Evolutionary conservation across 208 protist genomes (phyloP).

Genomic region (Jaenimonas drosophilae): DNA sequence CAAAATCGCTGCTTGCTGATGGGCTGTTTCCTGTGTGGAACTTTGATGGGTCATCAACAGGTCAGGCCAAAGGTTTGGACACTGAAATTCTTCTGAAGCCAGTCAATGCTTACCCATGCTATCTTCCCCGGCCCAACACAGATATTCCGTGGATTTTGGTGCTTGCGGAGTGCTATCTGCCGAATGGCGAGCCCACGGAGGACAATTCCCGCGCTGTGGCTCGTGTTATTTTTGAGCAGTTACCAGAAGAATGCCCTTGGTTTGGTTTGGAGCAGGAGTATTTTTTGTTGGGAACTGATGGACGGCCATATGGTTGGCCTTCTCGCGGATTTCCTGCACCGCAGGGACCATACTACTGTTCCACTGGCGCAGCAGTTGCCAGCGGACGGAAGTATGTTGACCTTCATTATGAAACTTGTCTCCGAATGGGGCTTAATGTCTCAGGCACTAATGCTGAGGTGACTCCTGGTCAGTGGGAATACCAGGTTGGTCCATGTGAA

Average conservation of each 20-base stretch:
- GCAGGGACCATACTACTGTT: conserved; percentile 97
- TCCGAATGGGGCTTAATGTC: conserved; percentile 77
- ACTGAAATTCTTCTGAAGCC: conserved; percentile 88
- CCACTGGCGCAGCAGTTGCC: conserved; percentile 46
- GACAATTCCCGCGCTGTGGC: conserved; percentile 89
- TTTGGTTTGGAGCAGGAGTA: conserved; percentile 87
- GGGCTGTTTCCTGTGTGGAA: conserved; percentile 94
- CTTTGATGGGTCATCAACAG: conserved; percentile 94
- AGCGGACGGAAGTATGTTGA: conserved; percentile 87
- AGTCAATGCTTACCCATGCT: conserved; percentile 72
- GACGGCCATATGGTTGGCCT: conserved; percentile 79
- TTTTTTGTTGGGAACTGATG: conserved; percentile 43
- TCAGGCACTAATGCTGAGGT: conserved; percentile 96
- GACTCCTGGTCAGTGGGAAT: conserved; percentile 97
- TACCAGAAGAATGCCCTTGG: conserved; percentile 63
- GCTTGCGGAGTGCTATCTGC: conserved; percentile 89
- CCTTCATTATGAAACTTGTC: conserved; percentile 68
- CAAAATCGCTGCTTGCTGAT: conserved; percentile 57
- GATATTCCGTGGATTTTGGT: conserved; percentile 84
- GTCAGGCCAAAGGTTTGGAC: conserved; percentile 51
- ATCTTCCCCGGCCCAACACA: conserved; percentile 49
- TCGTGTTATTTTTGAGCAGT: conserved; percentile 76
- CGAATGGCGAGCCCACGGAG: conserved; percentile 80
- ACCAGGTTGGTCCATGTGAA: conserved; percentile 92
- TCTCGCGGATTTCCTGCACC: conserved; percentile 86